Percentiles rank a stretch among this genome's conserved stretches.
Conservation (phyloP, 2,329 filamentous ascomycete species). For the Cladophialophora yegresii region DNA sequence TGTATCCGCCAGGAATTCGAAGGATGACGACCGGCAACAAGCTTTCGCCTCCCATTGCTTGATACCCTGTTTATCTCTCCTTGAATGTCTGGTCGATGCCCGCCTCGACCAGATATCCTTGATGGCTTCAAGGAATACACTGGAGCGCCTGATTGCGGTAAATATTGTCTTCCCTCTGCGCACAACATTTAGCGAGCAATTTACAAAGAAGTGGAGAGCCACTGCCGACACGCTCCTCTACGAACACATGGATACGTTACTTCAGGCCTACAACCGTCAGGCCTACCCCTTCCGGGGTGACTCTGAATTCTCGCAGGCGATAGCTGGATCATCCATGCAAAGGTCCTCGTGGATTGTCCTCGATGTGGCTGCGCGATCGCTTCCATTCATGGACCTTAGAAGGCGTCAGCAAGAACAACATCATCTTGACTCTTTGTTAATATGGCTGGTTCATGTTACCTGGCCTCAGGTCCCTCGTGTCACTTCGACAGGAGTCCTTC, state of each 20-base stretch:
- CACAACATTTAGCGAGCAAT: slow-evolving; percentile 27
- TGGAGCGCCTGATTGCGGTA: slow-evolving; percentile 41
- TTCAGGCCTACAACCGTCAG: slow-evolving; percentile 18
- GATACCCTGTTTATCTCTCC: slow-evolving; percentile 37
- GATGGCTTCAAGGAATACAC: slow-evolving; percentile 7
- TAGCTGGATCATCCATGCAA: not conserved
- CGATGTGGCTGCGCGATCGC: slow-evolving; percentile 43
- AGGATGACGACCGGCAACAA: slow-evolving; percentile 18
- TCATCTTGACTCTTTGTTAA: slow-evolving; percentile 55
- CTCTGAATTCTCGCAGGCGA: not conserved
- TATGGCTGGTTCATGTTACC: slow-evolving; percentile 45
- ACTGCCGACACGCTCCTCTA: slow-evolving; percentile 20
- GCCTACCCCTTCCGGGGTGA: not conserved
- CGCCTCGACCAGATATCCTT: not conserved
- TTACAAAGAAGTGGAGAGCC: slow-evolving; percentile 29
- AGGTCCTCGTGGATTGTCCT: slow-evolving; percentile 32
- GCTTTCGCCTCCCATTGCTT: slow-evolving; percentile 37
- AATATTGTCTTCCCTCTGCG: slow-evolving; percentile 43
- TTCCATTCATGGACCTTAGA: slow-evolving; percentile 48
- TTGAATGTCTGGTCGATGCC: slow-evolving; percentile 28
- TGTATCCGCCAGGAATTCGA: not conserved
- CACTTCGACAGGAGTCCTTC: slow-evolving; percentile 17
- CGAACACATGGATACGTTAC: slow-evolving; percentile 23
- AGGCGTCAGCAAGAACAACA: slow-evolving; percentile 50
- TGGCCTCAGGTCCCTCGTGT: slow-evolving; percentile 39